Conservation (phyloP, 345 rosid genomes). For the Clausena lansium region DNA sequence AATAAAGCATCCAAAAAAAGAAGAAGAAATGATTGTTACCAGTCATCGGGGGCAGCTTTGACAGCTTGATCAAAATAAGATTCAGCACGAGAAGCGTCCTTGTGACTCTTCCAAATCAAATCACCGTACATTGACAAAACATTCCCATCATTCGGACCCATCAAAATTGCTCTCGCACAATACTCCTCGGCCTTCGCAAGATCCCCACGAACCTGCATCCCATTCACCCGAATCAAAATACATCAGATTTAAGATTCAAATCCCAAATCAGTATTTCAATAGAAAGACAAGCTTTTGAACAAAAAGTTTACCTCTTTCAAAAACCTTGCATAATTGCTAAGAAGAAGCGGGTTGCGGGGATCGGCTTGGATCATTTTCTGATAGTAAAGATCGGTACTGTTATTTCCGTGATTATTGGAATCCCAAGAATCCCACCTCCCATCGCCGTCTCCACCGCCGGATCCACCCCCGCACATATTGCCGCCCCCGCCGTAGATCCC, state of each 20-base stretch:
- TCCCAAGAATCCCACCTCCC: constrained; percentile 34
- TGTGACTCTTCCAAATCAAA: constrained; percentile 66
- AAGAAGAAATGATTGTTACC: constrained; percentile 39
- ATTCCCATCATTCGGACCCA: constrained; percentile 64
- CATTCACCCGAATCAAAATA: constrained; percentile 11
- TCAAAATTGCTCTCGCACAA: constrained; percentile 73
- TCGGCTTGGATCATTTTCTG: constrained; percentile 79
- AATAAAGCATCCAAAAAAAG: neutral
- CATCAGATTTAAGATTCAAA: too few species aligned
- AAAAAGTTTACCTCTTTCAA: constrained; percentile 64
- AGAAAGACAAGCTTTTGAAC: neutral
- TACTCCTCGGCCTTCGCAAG: constrained; percentile 72
- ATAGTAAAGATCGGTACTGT: constrained; percentile 59
- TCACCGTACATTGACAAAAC: constrained; percentile 81
- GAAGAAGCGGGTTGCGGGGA: constrained; percentile 77
- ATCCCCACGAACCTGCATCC: constrained; percentile 63
- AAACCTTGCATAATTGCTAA: constrained; percentile 79
- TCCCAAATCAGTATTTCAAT: neutral
- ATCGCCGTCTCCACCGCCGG: constrained; percentile 37
- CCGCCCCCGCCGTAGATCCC: constrained; percentile 49
- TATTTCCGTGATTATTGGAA: constrained; percentile 29
- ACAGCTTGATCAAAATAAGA: constrained; percentile 77
- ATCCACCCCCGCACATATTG: constrained; percentile 41
- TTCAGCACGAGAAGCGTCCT: constrained; percentile 75
- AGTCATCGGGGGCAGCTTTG: constrained; percentile 73